Percentiles rank a stretch among this genome's conserved stretches.
phyloP scores from a whole-genome alignment of 1,284 basidiomycete species.

The Flammula alnicola region DNA sequence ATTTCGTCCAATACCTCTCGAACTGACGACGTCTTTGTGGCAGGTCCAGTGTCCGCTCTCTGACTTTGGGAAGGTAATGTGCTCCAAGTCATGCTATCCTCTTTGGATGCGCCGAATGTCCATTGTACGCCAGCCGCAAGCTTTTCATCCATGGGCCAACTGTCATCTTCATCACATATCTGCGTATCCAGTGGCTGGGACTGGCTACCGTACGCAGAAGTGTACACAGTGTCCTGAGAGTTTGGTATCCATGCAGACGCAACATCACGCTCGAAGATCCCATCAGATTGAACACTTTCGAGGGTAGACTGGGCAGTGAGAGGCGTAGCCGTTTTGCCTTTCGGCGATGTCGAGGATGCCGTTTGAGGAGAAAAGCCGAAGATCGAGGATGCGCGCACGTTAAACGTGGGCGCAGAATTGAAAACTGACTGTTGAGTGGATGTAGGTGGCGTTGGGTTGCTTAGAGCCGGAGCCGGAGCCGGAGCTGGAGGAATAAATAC shows the following conservation, averaged over 20 bases:
- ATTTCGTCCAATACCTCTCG: conserved; percentile 13
- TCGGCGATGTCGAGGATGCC: conserved; percentile 31
- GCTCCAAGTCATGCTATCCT: conserved; percentile 76
- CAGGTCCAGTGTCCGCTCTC: conserved; percentile 38
- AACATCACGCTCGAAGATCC: conserved; percentile 54
- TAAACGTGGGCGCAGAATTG: conserved; percentile 39
- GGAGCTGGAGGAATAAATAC: conserved; percentile 54
- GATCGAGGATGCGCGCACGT: conserved; percentile 47
- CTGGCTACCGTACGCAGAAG: conserved; percentile 38
- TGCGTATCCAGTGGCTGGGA: conserved; percentile 32
- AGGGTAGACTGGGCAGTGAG: conserved; percentile 58
- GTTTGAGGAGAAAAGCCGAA: conserved; percentile 47
- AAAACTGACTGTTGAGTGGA: conserved; percentile 18
- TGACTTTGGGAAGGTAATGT: conserved; percentile 62
- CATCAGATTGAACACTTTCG: conserved; percentile 54
- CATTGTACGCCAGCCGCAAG: conserved; percentile 56
- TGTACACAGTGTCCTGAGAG: conserved; percentile 64
- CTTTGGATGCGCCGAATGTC: conserved; percentile 56
- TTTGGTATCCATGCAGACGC: conserved; percentile 57
- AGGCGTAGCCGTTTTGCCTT: conserved; percentile 29
- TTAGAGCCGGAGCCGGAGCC: too few species aligned
- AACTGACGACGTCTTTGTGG: conserved; percentile 19
- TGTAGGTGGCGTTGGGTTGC: conserved; percentile 21
- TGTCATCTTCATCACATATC: conserved; percentile 63
- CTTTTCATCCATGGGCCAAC: conserved; percentile 73